Evolutionary conservation across 2,329 filamentous ascomycete species (phyloP), one percentile per base, ranked within the genome.

Genomic region (Lasiodiplodia sp.): DNA sequence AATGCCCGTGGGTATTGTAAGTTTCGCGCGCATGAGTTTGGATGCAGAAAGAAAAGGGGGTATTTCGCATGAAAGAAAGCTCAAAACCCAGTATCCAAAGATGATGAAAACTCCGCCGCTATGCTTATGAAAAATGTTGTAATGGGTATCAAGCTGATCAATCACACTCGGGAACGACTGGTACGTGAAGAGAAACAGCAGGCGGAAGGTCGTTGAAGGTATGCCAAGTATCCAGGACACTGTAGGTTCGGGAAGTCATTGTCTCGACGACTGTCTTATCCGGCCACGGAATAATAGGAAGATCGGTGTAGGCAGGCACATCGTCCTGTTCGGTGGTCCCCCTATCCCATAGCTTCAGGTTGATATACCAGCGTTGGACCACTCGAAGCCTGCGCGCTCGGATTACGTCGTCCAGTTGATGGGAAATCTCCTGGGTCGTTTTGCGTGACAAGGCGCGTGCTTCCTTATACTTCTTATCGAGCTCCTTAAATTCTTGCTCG

Each of bases 181-280:
- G 55, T 10, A 58, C 12, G 25, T 28, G 28, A 52, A 68, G 66
- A 55, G 66, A 68, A 53, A 68, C 66, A 55, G 57, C 66, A 10
- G 66, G 66, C 23, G 66, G 66, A 8, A 68, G 57, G 18, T 62
- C 57, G 49, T 68, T 68, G 57, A 68, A 68, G 16, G 56, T 56
- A n/a, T 62, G 37, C 21, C 60, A 68, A 0, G 67, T 68, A 25
- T 68, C 67, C 52, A 68, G 23, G 14, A 68, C 60, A 60, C 58
- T 64, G n/a, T 52, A 68, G 7, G 67, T 56, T 23, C 67, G 51
- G 8, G 51, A n/a, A 11, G 58, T 52, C 37, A 68, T 31, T 2
- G 58, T 65, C 38, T 68, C 67, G n/a, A 60, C 58, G 6, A 28
- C 28, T 11, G 51, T 18, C 4, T 23, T 28, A 8, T 68, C 67